Percentiles rank a stretch among this genome's conserved stretches.
phyloP scores from a whole-genome alignment of 352 stramenopile species.

The Albugo laibachii region DNA sequence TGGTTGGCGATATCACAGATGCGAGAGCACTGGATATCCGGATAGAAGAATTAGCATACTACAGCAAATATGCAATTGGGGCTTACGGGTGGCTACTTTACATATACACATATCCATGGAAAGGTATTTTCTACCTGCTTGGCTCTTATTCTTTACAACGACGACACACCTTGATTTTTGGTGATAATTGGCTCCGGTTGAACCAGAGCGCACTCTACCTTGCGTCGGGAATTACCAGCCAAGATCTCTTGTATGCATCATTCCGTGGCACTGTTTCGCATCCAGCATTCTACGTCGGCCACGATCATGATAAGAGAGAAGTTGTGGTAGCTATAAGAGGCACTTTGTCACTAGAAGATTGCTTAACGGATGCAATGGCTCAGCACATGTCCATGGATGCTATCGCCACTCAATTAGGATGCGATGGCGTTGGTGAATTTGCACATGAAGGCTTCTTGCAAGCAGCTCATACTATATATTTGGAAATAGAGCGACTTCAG shows the following conservation, averaged over 20 bases:
- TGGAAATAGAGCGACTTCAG: constrained; percentile 45
- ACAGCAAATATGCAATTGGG: constrained; percentile 64
- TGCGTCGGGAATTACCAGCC: constrained; percentile 28
- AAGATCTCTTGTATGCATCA: constrained; percentile 68
- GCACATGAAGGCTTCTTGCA: constrained; percentile 71
- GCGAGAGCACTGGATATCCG: background rate
- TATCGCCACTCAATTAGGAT: constrained; percentile 35
- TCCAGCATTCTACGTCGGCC: constrained; percentile 59
- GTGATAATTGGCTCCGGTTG: constrained; percentile 70
- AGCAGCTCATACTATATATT: constrained; percentile 46
- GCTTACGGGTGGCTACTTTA: constrained; percentile 83
- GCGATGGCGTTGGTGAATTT: constrained; percentile 44
- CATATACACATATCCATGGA: constrained; percentile 76
- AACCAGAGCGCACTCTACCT: constrained; percentile 58
- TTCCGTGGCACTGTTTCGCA: constrained; percentile 66
- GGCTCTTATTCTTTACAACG: constrained; percentile 10
- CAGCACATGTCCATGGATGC: constrained; percentile 60
- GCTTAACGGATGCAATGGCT: constrained; percentile 71
- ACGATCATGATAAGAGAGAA: constrained; percentile 48
- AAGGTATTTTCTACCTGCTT: constrained; percentile 40
- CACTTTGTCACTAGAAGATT: constrained; percentile 75
- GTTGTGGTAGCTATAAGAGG: constrained; percentile 72
- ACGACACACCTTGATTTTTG: constrained; percentile 20
- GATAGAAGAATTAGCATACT: constrained; percentile 21
- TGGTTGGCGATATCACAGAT: no score